A percentile compares a stretch with the other conserved stretches of the same genome.
Conservation (phyloP, 1,284 basidiomycete genomes). For the Pascua guehoae region DNA sequence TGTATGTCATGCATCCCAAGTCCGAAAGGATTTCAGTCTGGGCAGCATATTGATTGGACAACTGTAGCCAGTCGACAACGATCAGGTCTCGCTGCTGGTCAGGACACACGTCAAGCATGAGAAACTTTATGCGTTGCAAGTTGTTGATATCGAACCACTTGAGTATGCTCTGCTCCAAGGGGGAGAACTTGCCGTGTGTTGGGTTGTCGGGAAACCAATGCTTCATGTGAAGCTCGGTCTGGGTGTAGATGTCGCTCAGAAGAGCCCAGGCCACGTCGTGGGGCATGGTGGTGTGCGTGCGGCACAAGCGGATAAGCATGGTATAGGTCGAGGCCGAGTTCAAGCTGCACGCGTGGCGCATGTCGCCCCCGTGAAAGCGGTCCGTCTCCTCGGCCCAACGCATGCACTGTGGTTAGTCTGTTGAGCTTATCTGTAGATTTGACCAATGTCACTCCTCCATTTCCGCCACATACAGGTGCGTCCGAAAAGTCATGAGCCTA, state of each 20-base stretch:
- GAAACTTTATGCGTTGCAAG: slow-evolving; percentile 16
- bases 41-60: slow-evolving; percentile 11
- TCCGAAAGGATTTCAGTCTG: slow-evolving; percentile 15
- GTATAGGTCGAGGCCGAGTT: slow-evolving; percentile 16
- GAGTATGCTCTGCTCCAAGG: slow-evolving; percentile 13
- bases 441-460: no score
- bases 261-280: slow-evolving; percentile 9
- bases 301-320: slow-evolving; percentile 15
- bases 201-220: slow-evolving; percentile 16
- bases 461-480: no score
- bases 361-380: slow-evolving; percentile 13
- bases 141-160: slow-evolving; percentile 21
- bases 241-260: slow-evolving; percentile 12
- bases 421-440: no score
- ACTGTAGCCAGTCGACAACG: slow-evolving; percentile 15
- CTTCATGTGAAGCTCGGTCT: slow-evolving; percentile 14
- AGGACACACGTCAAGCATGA: slow-evolving; percentile 13
- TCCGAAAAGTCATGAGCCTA: no score
- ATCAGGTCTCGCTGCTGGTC: slow-evolving; percentile 4
- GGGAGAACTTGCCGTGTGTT: slow-evolving; percentile 9
- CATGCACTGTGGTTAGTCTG: no score
- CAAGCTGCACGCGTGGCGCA: slow-evolving; percentile 16
- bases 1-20: slow-evolving; percentile 13
- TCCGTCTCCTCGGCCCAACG: slow-evolving; percentile 17
- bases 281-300: slow-evolving; percentile 6